Conservation (phyloP, 2,329 filamentous ascomycete species). For the Penicillium olsonii region DNA sequence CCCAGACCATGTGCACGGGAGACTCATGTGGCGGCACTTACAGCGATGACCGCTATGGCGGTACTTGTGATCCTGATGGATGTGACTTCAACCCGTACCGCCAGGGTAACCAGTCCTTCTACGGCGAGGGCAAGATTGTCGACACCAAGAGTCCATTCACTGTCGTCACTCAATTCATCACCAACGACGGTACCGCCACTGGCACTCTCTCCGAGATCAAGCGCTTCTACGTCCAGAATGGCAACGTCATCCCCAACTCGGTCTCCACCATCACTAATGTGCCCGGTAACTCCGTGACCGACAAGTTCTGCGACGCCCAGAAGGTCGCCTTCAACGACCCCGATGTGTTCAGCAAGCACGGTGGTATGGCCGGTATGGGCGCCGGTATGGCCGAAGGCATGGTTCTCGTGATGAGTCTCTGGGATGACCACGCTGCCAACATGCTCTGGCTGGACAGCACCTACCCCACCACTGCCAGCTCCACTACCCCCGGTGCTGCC, state of each 20-base stretch:
- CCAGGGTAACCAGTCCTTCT: slow-evolving; percentile 64
- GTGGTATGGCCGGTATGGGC: slow-evolving; percentile 49
- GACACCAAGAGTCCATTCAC: slow-evolving; percentile 62
- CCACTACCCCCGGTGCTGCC: slow-evolving; percentile 48
- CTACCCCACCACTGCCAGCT: slow-evolving; percentile 54
- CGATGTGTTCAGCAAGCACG: slow-evolving; percentile 54
- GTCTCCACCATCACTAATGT: slow-evolving; percentile 49
- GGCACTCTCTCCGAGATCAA: slow-evolving; percentile 62
- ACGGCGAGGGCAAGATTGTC: slow-evolving; percentile 59
- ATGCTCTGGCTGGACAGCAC: slow-evolving; percentile 75
- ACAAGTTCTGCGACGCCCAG: slow-evolving; percentile 58
- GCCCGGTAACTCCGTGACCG: slow-evolving; percentile 56
- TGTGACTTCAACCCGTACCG: slow-evolving; percentile 72
- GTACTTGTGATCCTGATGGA: slow-evolving; percentile 68
- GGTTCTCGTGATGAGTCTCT: slow-evolving; percentile 62
- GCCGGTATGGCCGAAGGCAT: slow-evolving; percentile 40
- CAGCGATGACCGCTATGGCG: slow-evolving; percentile 57
- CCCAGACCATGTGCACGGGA: slow-evolving; percentile 53
- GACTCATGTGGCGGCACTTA: slow-evolving; percentile 56
- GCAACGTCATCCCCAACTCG: slow-evolving; percentile 59
- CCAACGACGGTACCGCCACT: slow-evolving; percentile 47
- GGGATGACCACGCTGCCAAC: slow-evolving; percentile 67
- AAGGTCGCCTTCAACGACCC: slow-evolving; percentile 58
- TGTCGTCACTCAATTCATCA: slow-evolving; percentile 68
- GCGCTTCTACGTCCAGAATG: slow-evolving; percentile 66